Evolutionary conservation across 371 early-diverging fungal species (phyloP), one percentile per base, ranked within the genome.

Genomic region (Syncephalis fuscata): DNA sequence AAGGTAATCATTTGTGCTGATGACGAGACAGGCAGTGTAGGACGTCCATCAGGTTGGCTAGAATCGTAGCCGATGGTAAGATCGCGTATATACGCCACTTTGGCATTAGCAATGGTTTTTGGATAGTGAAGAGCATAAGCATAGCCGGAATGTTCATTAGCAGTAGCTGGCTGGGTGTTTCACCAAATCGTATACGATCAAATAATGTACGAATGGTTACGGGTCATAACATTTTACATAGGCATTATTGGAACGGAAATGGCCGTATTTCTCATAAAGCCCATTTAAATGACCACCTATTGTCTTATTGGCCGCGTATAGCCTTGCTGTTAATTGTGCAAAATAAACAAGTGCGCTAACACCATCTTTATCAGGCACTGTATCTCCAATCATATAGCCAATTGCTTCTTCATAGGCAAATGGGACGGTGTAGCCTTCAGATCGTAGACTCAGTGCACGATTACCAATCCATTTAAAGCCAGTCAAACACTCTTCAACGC

Each of bases 401-500:
- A 95, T 88, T 14, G 95, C 94, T 64, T 95, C 94, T 61, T 95
- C 95, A 56, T 78, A 95, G 9, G 85, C 88, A 57, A 95, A 89
- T 15, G 76, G 59, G 9, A 80, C 78, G 36, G 69, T 39, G 41
- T 72, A 68, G 7, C 84, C 81, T 48, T 76, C 66, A 0, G 53
- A 44, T 44, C 53, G 51, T 21, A 85, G 63, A 22, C 75, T 65
- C 52, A 80, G 70, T 11, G 86, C 80, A 27, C 72, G 66, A 62
- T 92, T 92, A 17, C 88, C 88, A 50, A 94, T 77, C 87, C 89
- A 92, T 60, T 95, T 95, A 71, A 95, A 94, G 8, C 95, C 95
- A 22, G 95, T 95, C 48, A 93, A 63, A 2, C 93, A 85, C 56
- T 92, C 92, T 51, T 81, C 84, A 63, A 85, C 88, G 44, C 65